Evolutionary conservation across 2,329 filamentous ascomycete genomes (phyloP).

Genomic region (Talaromyces marneffei): DNA sequence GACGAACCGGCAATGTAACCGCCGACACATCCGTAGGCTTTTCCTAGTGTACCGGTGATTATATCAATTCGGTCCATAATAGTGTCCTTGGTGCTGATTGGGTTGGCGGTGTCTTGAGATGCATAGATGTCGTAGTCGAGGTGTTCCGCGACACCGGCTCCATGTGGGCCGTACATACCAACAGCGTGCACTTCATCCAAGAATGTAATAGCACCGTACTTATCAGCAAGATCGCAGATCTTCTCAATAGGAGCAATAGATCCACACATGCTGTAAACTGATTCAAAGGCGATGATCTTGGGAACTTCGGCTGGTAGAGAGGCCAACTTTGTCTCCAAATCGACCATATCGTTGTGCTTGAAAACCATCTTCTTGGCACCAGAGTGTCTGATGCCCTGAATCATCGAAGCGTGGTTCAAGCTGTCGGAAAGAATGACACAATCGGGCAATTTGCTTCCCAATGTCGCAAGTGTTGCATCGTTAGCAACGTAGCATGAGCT

Average conservation of each 20-base stretch:
- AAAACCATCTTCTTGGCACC: conserved; percentile 97
- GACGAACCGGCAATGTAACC: conserved; percentile 92
- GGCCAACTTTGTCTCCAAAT: conserved; percentile 87
- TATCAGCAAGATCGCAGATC: conserved; percentile 93
- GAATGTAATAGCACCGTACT: conserved; percentile 96
- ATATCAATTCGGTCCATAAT: conserved; percentile 96
- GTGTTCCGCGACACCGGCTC: conserved; percentile 94
- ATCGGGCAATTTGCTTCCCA: conserved; percentile 93
- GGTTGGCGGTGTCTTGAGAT: conserved; percentile 56
- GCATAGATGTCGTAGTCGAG: conserved; percentile 86
- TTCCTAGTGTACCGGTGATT: conserved; percentile 93
- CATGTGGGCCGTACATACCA: conserved; percentile 96
- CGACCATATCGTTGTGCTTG: conserved; percentile 94
- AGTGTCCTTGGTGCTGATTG: conserved; percentile 56
- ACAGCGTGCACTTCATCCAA: conserved; percentile 98
- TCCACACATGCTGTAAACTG: conserved; percentile 98
- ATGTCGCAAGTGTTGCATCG: conserved; percentile 88
- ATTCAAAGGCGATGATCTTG: conserved; percentile 98
- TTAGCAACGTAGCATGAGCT: conserved; percentile 98
- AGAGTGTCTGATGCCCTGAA: conserved; percentile 96
- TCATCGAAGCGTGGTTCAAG: conserved; percentile 98
- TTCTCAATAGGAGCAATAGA: conserved; percentile 92
- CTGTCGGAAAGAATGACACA: conserved; percentile 98
- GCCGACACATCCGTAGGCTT: conserved; percentile 95
- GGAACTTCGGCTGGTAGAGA: conserved; percentile 77